phyloP scores from a whole-genome alignment of 495 filamentous ascomycete species.

The Lindgomyces ingoldianus region DNA sequence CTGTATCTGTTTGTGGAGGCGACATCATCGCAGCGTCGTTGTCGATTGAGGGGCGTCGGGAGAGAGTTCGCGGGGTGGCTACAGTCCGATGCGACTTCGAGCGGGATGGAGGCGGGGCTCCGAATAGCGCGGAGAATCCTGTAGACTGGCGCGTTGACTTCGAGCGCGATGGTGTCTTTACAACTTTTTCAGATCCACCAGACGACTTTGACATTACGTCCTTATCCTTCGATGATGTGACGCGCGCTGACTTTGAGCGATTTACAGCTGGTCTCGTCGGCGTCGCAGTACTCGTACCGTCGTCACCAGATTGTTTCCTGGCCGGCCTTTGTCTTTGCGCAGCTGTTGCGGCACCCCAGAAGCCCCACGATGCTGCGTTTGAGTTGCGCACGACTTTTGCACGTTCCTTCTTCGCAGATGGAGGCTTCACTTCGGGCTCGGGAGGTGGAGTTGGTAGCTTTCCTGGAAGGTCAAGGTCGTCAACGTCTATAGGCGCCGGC shows the following conservation, averaged over 20 bases:
- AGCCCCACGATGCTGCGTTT: conserved; percentile 57
- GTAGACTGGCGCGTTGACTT: conserved; percentile 50
- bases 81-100: conserved; percentile 52
- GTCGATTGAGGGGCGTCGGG: conserved; percentile 53
- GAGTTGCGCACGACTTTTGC: conserved; percentile 55
- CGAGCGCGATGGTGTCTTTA: conserved; percentile 45
- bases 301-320: conserved; percentile 30
- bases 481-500: conserved; percentile 11
- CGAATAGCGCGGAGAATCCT: conserved; percentile 55
- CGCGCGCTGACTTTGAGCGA: conserved; percentile 57
- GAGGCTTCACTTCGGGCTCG: conserved; percentile 48
- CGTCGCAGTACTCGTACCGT: conserved; percentile 29
- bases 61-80: conserved; percentile 39
- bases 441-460: conserved; percentile 58
- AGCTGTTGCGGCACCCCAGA: conserved; percentile 54
- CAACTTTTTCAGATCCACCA: conserved; percentile 57
- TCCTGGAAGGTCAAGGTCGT: conserved; percentile 13
- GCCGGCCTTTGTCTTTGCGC: conserved; percentile 28
- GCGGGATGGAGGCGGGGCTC: conserved; percentile 53
- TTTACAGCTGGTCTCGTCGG: conserved; percentile 41
- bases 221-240: conserved; percentile 53
- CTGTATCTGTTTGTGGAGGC: conserved; percentile 54
- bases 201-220: conserved; percentile 54
- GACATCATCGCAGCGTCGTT: conserved; percentile 54
- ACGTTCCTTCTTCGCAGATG: conserved; percentile 60